Percentiles rank a stretch among this genome's conserved stretches.
These are phyloP conservation scores for Daldinia caldariorum DNA, from an alignment of 495 filamentous ascomycete genomes.

Conservation along the genomic window DNA sequence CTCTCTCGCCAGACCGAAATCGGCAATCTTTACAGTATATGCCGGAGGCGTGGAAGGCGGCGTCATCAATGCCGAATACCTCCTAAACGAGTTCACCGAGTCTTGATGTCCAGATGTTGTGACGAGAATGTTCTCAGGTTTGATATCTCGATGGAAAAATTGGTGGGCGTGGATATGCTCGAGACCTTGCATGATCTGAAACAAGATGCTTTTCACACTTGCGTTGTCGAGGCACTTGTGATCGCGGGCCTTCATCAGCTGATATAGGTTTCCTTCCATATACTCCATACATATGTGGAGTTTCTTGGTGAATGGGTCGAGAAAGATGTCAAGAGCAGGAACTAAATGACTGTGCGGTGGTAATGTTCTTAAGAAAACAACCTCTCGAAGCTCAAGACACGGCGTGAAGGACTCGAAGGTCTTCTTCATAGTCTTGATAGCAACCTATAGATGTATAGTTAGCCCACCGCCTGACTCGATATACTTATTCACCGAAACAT, in stretches of 20 bases:
- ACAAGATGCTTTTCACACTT: conserved; percentile 97
- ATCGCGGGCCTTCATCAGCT: conserved; percentile 97
- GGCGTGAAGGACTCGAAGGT: conserved; percentile 90
- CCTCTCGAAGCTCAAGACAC: conserved; percentile 92
- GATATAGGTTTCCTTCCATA: conserved; percentile 99
- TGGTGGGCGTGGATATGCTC: conserved; percentile 97
- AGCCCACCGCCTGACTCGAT: conserved; percentile 32
- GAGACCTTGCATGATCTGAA: conserved; percentile 93
- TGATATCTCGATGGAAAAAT: conserved; percentile 99
- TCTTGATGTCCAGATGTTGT: conserved; percentile 89
- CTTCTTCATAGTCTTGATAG: conserved; percentile 99
- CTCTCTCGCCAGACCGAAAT: conserved; percentile 97
- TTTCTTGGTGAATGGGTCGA: conserved; percentile 94
- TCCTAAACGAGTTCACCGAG: conserved; percentile 77
- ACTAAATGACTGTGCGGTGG: conserved; percentile 91
- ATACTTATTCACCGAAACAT: conserved; percentile 51
- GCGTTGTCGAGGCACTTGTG: conserved; percentile 89
- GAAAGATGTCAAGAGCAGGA: conserved; percentile 97
- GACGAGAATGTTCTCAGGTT: conserved; percentile 98
- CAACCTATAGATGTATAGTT: conserved; percentile 70
- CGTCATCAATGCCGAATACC: conserved; percentile 93
- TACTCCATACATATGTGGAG: conserved; percentile 99
- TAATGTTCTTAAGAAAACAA: conserved; percentile 92
- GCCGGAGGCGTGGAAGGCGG: conserved; percentile 92
- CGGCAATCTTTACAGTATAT: conserved; percentile 98